A percentile compares a stretch with the other conserved stretches of the same genome.
phyloP scores from a whole-genome alignment of 306 rosid species.

The Datisca glomerata region DNA sequence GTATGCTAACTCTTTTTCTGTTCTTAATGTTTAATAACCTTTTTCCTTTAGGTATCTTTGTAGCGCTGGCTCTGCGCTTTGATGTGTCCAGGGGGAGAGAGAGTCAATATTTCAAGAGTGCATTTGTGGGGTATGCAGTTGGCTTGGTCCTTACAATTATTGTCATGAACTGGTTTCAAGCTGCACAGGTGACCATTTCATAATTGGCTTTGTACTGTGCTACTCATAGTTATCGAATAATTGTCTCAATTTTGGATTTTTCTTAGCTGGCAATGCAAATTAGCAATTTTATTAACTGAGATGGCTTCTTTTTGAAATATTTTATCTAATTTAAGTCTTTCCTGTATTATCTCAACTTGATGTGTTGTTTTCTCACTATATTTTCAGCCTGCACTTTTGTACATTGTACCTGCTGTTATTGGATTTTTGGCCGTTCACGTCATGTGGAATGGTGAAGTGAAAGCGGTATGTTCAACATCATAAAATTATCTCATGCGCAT shows the following conservation, averaged over 20 bases:
- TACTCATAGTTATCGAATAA: background rate
- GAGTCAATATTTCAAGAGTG: constrained; percentile 85
- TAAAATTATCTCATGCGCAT: constrained; percentile 1
- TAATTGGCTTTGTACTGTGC: background rate
- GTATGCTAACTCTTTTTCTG: no score
- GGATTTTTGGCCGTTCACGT: constrained; percentile 95
- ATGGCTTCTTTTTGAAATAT: background rate
- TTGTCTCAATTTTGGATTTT: no score
- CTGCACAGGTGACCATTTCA: constrained; percentile 80
- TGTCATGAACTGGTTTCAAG: constrained; percentile 99
- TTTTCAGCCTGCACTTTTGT: constrained; percentile 89
- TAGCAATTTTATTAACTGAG: background rate
- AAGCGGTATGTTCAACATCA: constrained; percentile 53
- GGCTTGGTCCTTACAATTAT: constrained; percentile 86
- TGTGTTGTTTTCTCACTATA: background rate
- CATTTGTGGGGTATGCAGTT: constrained; percentile 68
- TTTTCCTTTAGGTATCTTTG: constrained; percentile 68
- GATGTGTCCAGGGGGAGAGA: constrained; percentile 82
- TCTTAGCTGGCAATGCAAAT: background rate
- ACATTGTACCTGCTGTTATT: constrained; percentile 82
- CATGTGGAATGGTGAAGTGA: constrained; percentile 86
- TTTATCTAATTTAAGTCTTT: background rate
- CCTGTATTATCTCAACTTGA: constrained; percentile 1
- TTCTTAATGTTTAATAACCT: background rate
- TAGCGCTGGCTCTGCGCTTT: constrained; percentile 92